Conservation (phyloP, 305 asterid genomes). For the Fraxinus albicans region DNA sequence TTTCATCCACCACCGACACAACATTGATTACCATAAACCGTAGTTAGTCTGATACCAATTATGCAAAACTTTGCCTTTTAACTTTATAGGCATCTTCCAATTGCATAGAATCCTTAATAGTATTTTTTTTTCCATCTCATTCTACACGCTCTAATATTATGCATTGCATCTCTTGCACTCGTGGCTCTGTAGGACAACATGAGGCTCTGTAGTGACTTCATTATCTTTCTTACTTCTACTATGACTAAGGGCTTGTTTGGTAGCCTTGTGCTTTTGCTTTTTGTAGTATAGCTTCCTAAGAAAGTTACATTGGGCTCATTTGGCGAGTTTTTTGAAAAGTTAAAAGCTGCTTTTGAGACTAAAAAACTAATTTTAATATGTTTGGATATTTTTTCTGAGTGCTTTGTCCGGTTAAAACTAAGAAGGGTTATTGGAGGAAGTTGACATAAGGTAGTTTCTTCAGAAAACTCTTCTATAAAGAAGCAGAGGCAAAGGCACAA, state of each 20-base stretch:
- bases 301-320: not conserved
- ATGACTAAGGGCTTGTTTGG: not conserved
- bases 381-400: not conserved
- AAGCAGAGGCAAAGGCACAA: not conserved
- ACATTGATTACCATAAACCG: not conserved
- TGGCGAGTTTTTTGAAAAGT: not conserved
- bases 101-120: not conserved
- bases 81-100: not conserved
- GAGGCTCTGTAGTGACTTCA: not conserved
- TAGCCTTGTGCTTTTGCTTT: not conserved
- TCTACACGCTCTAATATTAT: not conserved
- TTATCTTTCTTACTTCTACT: not conserved
- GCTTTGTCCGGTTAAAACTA: not conserved
- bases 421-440: no score
- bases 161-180: not conserved
- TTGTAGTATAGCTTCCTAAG: not conserved
- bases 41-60: not conserved
- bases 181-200: not conserved
- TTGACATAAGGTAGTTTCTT: no score
- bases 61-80: not conserved
- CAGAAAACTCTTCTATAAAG: not conserved
- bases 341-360: not conserved
- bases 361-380: not conserved
- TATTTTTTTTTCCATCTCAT: not conserved
- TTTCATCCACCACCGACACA: not conserved